Evolutionary conservation across 1,284 basidiomycete species (phyloP).

Genomic region (Pseudozyma sp.): DNA sequence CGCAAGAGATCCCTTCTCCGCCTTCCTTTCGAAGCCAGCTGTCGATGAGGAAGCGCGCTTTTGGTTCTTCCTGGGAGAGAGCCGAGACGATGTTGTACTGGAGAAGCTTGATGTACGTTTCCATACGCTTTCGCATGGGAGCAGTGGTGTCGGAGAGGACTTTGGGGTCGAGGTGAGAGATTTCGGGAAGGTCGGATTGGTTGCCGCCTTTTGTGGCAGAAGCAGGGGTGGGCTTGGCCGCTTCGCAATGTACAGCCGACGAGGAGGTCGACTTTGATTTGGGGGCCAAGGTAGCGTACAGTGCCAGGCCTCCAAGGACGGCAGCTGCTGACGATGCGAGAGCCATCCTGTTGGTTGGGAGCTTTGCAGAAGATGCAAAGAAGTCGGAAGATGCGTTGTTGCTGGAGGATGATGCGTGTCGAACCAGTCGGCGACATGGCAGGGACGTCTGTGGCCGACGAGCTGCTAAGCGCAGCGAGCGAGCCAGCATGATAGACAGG

Average conservation of each 20-base stretch:
- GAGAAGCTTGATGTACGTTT: slow-evolving; percentile 81
- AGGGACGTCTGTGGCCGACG: slow-evolving; percentile 11
- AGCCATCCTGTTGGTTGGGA: slow-evolving; percentile 5
- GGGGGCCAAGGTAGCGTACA: slow-evolving; percentile 16
- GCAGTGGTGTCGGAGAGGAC: slow-evolving; percentile 50
- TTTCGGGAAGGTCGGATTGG: slow-evolving; percentile 57
- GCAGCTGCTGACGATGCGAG: slow-evolving; percentile 21
- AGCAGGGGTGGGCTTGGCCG: slow-evolving; percentile 35
- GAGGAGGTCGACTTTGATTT: slow-evolving; percentile 4
- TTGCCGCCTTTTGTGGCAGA: slow-evolving; percentile 49
- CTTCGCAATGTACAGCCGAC: slow-evolving; percentile 29
- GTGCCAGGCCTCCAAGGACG: slow-evolving; percentile 20
- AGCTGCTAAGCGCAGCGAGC: slow-evolving; percentile 28
- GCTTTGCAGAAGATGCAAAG: slow-evolving; percentile 14
- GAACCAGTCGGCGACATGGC: slow-evolving; percentile 9
- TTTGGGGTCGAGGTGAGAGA: slow-evolving; percentile 55
- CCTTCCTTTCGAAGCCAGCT: slow-evolving; percentile 86
- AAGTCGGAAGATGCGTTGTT: slow-evolving; percentile 6
- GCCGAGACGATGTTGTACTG: slow-evolving; percentile 85
- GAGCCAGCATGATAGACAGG: slow-evolving; percentile 20
- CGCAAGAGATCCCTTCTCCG: slow-evolving; percentile 87
- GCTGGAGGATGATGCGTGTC: slow-evolving; percentile 21
- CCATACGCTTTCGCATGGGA: slow-evolving; percentile 77
- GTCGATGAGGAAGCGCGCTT: slow-evolving; percentile 82
- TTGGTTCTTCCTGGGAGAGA: slow-evolving; percentile 80